Base-by-base conservation (phyloP, 1,284 basidiomycete genomes). In the Coniferiporia sulphurascens region DNA sequence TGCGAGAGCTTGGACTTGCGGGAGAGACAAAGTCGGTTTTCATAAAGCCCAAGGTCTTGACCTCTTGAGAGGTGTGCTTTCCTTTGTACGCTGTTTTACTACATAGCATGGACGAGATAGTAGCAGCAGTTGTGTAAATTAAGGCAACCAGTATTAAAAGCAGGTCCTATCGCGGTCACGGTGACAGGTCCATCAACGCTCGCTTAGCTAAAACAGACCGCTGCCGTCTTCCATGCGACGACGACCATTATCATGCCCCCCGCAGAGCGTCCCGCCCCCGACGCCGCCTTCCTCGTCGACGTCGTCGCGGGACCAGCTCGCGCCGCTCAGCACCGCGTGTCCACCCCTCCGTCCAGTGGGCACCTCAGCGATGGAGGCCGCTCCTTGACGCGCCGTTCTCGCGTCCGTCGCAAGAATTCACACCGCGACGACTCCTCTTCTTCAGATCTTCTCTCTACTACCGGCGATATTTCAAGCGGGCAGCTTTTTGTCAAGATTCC, bases 401-500 rank as follows among this genome's bases (percentile, higher is more conserved):
- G 56, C 36, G 52, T 55, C 32, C 49, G 55, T 27, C 60, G 60
- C 41, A 58, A 55, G 52, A 55, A 44, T 32, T 58, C 60, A 22
- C 51, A 46, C 35, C 48, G 34, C 41, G 59, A 50, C 38, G 58
- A 56, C 41, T 41, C 50, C 3, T 57, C 60, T 35, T 62, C 60
- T 10, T 62, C 60, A 35, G 56, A 55, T 35, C 17, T 53, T 55
- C 43, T 55, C 48, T 58, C 60, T 15, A 53, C 51, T 1, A 55
- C 56, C 45, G 56, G 52, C 48, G 60, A 62, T 17, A 54, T 58
- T 44, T 62, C 60, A 32, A 62, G 60, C 51, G 52, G 56, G 35
- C 56, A 60, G 36, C 43, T 61, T 6, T 62, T 62, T 53, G 60
- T 62, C 17, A 58, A 62, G 52, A 62, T 62, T 13, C 60, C 60